Percentiles rank a stretch among this genome's conserved stretches.
Conservation (phyloP, 2,329 filamentous ascomycete genomes). For the Thielaviopsis punctulata region DNA sequence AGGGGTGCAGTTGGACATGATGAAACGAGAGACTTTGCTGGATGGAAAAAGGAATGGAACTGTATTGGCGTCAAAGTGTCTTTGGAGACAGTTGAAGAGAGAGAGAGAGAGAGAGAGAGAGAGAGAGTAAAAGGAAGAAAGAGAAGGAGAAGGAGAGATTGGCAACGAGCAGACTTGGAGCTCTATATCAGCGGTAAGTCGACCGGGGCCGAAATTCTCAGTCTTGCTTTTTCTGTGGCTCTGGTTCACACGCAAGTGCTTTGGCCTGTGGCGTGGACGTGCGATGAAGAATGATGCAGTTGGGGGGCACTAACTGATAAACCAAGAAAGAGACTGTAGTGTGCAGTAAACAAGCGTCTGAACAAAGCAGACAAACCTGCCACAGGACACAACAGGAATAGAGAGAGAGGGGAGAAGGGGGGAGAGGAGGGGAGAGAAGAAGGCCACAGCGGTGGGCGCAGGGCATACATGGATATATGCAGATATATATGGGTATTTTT, state of each 20-base stretch:
- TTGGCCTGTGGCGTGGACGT: no score
- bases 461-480: neutral
- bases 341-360: no score
- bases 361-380: neutral
- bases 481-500: neutral
- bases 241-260: no score
- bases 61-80: no score
- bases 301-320: no score
- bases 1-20: neutral
- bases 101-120: neutral
- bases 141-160: neutral
- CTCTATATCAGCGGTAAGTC: neutral
- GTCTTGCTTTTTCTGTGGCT: no score
- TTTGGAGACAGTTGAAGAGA: neutral
- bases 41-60: neutral
- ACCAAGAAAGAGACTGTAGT: no score
- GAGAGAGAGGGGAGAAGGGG: neutral
- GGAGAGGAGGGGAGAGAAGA: neutral
- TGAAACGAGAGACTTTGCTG: neutral
- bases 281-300: no score
- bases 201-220: no score
- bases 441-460: neutral
- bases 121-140: neutral
- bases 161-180: neutral
- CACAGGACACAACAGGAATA: neutral